These are phyloP conservation scores for Peniophora sp. DNA, from an alignment of 1,284 basidiomycete species.

Conservation along the genomic window DNA sequence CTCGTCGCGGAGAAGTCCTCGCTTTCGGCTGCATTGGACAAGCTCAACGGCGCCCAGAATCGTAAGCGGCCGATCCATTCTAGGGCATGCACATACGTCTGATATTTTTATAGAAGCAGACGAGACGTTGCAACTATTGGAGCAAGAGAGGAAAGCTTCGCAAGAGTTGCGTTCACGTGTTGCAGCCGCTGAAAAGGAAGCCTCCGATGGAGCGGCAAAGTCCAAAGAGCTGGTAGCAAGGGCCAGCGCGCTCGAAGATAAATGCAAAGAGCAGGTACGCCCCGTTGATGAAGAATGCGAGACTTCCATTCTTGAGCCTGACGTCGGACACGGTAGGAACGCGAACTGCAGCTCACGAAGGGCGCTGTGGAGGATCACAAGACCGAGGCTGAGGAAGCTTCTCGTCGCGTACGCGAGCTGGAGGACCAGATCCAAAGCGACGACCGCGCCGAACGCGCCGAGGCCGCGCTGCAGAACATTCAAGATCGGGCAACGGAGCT, in stretches of 20 bases:
- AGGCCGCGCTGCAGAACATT: slow-evolving; percentile 63
- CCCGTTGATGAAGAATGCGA: background rate
- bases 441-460: slow-evolving; percentile 67
- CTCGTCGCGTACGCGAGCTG: slow-evolving; percentile 56
- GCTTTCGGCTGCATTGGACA: slow-evolving; percentile 45
- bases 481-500: slow-evolving; percentile 75
- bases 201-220: slow-evolving; percentile 21
- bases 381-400: slow-evolving; percentile 42
- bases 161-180: slow-evolving; percentile 33
- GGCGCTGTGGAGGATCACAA: slow-evolving; percentile 46
- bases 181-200: slow-evolving; percentile 30
- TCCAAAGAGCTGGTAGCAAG: slow-evolving; percentile 35
- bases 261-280: slow-evolving; percentile 53
- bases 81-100: no score
- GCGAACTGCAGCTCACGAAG: slow-evolving; percentile 56
- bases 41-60: slow-evolving; percentile 23
- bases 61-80: no score
- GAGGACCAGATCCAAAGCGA: slow-evolving; percentile 76
- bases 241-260: slow-evolving; percentile 51
- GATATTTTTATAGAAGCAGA: slow-evolving; percentile 44
- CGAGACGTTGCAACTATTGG: slow-evolving; percentile 34
- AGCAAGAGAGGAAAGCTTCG: slow-evolving; percentile 33
- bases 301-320: slow-evolving; percentile 1
- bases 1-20: slow-evolving; percentile 66
- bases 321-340: slow-evolving; percentile 36